Conservation (phyloP, 345 rosid species). For the Acer saccharum region DNA sequence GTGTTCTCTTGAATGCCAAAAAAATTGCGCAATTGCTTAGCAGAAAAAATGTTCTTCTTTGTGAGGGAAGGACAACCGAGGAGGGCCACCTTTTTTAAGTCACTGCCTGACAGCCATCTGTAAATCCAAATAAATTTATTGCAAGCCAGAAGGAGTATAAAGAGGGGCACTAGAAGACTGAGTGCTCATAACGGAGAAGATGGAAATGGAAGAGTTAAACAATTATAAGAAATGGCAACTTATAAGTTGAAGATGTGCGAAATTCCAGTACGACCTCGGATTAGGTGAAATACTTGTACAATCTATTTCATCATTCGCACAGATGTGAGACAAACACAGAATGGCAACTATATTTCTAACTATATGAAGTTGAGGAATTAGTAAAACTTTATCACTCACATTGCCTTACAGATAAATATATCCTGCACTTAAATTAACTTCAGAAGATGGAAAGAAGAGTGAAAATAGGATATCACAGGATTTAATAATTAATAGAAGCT, state of each 20-base stretch:
- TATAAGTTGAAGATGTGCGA: neutral
- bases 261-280: neutral
- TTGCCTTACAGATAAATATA: too few relatives aligned
- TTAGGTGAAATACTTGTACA: neutral
- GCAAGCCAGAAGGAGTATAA: neutral
- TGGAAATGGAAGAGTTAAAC: neutral
- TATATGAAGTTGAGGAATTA: neutral
- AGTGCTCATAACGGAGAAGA: neutral
- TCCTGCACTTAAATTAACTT: too few relatives aligned
- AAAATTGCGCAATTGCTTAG: conserved; percentile 68
- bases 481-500: neutral
- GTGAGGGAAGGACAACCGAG: conserved; percentile 75
- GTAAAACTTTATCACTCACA: too few relatives aligned
- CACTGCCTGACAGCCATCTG: conserved; percentile 83
- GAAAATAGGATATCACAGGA: neutral
- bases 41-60: conserved; percentile 53
- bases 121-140: conserved; percentile 23
- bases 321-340: neutral
- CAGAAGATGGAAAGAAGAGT: too few relatives aligned
- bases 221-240: neutral
- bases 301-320: neutral
- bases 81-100: conserved; percentile 60
- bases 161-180: neutral
- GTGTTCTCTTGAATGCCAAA: conserved; percentile 64
- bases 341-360: neutral